Evolutionary conservation across 1,284 basidiomycete genomes (phyloP), one percentile per base, ranked within the genome.

Genomic region (Entoloma clypeatum): DNA sequence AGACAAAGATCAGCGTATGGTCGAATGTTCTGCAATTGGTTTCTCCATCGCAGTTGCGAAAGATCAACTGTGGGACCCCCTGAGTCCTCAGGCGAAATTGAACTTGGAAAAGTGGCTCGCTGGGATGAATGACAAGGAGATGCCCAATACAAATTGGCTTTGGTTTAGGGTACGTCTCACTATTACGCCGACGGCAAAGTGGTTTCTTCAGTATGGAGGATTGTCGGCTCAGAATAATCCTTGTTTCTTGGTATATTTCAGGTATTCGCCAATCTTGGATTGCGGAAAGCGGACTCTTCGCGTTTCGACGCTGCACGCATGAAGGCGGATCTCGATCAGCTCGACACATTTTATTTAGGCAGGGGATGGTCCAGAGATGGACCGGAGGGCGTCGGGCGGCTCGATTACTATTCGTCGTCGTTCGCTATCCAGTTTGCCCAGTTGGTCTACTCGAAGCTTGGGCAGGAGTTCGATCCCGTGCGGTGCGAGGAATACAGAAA

Each of bases 401-500:
- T 86, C 19, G 84, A 88, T 54, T 88, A 88, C 56, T 88, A 87
- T 54, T 85, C 81, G 2, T 84, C 81, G 2, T 85, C 81, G 4
- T 89, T 87, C 53, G 86, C 85, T 10, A 87, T 88, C 52, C 84
- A 87, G 56, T 82, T 76, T 47, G 78, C 85, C 0, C 84, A 87
- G 56, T 63, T 87, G 30, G 74, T 75, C 1, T 88, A 87, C 53
- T 80, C 81, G 18, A 85, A 82, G 58, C 66, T 86, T 2, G 77
- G 75, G 5, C 71, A 75, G 40, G 60, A 74, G 11, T 73, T 77
- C 13, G 85, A 87, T 54, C 80, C 83, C 2, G 69, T 70, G 36
- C 63, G 85, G 27, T 79, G 77, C 48, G 74, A 76, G 48, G 77
- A 78, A 49, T 87, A 81, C 62, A 63, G 75, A 24, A 71, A 79